Conservation (phyloP, 768 basidiomycete genomes). For the Termitomyces sp. region DNA sequence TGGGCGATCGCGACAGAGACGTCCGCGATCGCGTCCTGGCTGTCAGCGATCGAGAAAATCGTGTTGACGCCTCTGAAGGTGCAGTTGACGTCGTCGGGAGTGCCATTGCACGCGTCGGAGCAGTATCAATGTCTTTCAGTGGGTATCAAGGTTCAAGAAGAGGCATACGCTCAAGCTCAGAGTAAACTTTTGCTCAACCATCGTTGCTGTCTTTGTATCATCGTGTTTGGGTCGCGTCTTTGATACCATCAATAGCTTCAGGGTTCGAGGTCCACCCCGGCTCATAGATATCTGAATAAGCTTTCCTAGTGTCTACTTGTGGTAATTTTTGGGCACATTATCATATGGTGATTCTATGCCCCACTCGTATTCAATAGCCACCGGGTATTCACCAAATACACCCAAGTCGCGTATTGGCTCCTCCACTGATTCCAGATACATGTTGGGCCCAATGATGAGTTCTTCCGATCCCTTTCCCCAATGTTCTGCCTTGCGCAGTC, state of each 20-base stretch:
- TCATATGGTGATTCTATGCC: too few species aligned
- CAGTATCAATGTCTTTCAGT: neutral
- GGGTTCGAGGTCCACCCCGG: too few species aligned
- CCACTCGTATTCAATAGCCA: too few species aligned
- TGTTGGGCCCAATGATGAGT: too few species aligned
- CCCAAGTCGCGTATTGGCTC: too few species aligned
- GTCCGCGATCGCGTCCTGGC: slow-evolving; percentile 37
- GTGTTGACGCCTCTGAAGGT: slow-evolving; percentile 53
- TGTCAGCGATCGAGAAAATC: slow-evolving; percentile 39
- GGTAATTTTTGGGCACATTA: too few species aligned
- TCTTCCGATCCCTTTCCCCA: too few species aligned
- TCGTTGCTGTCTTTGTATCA: neutral
- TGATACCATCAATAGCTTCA: neutral
- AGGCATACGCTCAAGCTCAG: neutral
- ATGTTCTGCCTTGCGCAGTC: too few species aligned
- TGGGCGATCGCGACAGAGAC: slow-evolving; percentile 35
- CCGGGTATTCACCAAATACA: too few species aligned
- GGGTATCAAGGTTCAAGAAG: neutral
- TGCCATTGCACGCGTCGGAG: neutral
- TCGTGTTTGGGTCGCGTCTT: neutral
- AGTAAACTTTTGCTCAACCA: neutral
- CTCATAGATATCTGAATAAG: too few species aligned
- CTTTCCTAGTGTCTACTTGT: too few species aligned
- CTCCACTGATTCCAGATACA: too few species aligned
- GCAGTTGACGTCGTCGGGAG: slow-evolving; percentile 3